phyloP scores from a whole-genome alignment of 2,329 filamentous ascomycete genomes.

The Rosellinia necatrix region DNA sequence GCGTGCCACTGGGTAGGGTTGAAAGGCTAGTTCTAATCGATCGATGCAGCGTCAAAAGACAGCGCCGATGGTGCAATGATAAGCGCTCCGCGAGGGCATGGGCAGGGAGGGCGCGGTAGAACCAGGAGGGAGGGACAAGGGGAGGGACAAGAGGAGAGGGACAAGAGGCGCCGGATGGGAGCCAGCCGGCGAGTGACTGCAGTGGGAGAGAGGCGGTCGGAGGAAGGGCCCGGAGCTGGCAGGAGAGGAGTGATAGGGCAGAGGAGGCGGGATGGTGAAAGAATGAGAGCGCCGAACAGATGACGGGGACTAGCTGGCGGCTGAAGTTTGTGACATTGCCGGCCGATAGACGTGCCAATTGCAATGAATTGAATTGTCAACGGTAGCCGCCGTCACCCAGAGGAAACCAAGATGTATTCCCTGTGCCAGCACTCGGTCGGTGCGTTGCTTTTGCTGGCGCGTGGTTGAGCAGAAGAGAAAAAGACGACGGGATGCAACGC shows the following conservation, averaged over 20 bases:
- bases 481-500: conserved; percentile 34
- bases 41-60: conserved; percentile 13
- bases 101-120: conserved; percentile 13
- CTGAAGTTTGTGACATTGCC: conserved; percentile 39
- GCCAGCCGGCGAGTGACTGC: background rate
- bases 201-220: conserved; percentile 3
- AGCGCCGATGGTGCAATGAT: conserved; percentile 12
- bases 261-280: background rate
- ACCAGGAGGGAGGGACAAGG: background rate
- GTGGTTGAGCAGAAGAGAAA: conserved; percentile 28
- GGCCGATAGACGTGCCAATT: conserved; percentile 35
- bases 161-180: background rate
- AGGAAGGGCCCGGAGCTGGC: background rate
- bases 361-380: conserved; percentile 21
- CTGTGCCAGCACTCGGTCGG: conserved; percentile 6
- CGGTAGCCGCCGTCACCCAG: conserved; percentile 21
- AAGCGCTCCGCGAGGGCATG: conserved; percentile 12
- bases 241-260: conserved; percentile 2
- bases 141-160: background rate
- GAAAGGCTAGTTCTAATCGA: conserved; percentile 17
- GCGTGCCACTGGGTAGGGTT: conserved; percentile 10
- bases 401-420: conserved; percentile 1
- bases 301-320: conserved; percentile 35
- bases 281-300: conserved; percentile 25
- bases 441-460: conserved; percentile 21